A percentile compares a stretch with the other conserved stretches of the same genome.
Evolutionary conservation across 768 basidiomycete genomes (phyloP).

Genomic region (Suillus ampliporus): DNA sequence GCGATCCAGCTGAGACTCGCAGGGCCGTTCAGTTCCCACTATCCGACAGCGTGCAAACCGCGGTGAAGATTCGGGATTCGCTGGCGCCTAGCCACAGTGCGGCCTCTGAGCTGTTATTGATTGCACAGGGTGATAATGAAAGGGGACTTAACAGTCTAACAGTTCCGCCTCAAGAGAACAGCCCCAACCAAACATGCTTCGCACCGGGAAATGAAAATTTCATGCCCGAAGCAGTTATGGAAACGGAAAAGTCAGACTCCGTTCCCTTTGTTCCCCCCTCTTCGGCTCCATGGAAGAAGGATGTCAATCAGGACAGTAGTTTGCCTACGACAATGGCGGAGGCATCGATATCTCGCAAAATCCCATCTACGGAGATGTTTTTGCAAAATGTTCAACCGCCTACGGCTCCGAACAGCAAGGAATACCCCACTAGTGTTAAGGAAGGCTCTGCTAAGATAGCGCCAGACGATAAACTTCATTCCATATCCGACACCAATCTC

Average conservation of each 20-base stretch:
- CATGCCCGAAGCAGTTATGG: constrained; percentile 7
- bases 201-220: neutral
- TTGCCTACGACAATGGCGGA: constrained; percentile 1
- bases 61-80: neutral
- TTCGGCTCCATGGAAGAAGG: constrained; percentile 1
- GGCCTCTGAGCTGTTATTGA: neutral
- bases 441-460: neutral
- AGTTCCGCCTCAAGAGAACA: neutral
- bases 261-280: neutral
- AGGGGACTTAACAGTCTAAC: neutral
- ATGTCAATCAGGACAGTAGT: neutral
- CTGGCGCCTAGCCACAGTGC: neutral
- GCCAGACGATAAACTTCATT: neutral
- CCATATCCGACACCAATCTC: neutral
- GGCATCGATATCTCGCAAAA: neutral
- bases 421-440: neutral
- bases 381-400: neutral
- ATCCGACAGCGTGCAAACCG: neutral
- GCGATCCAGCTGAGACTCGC: neutral
- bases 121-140: neutral
- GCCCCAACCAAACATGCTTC: neutral
- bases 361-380: neutral
- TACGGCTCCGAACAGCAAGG: neutral
- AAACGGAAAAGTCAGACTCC: neutral
- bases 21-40: neutral